A percentile compares a stretch with the other conserved stretches of the same genome.
Evolutionary conservation across 495 filamentous ascomycete genomes (phyloP).

Genomic region (Penicillium angulare): DNA sequence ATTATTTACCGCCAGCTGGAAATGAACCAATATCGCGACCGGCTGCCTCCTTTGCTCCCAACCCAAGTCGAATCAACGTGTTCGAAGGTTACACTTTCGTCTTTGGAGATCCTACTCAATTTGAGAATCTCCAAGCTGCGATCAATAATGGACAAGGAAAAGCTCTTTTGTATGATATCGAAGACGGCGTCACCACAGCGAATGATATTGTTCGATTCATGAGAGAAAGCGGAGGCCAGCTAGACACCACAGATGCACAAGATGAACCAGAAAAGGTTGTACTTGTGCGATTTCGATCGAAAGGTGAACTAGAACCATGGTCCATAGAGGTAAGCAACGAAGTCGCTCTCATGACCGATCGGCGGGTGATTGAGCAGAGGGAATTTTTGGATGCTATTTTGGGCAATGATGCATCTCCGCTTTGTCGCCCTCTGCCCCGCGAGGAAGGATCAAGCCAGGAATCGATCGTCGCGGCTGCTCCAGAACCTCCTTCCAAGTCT

Average conservation of each 20-base stretch:
- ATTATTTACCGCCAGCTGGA: conserved; percentile 71
- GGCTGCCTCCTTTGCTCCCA: conserved; percentile 64
- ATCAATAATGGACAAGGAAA: conserved; percentile 84
- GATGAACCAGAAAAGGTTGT: conserved; percentile 69
- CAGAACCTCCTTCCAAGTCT: neutral
- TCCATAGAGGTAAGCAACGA: conserved; percentile 61
- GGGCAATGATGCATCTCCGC: conserved; percentile 64
- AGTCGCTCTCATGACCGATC: conserved; percentile 68
- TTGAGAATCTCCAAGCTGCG: conserved; percentile 66
- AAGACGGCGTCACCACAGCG: conserved; percentile 64
- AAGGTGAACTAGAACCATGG: conserved; percentile 65
- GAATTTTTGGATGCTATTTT: conserved; percentile 93
- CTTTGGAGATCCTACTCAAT: conserved; percentile 78
- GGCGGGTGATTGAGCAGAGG: conserved; percentile 82
- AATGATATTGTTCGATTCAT: conserved; percentile 78
- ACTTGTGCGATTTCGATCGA: conserved; percentile 71
- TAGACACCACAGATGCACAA: conserved; percentile 61
- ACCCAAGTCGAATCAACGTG: conserved; percentile 61
- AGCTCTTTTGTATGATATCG: conserved; percentile 61
- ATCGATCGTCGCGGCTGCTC: neutral
- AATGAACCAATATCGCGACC: conserved; percentile 69
- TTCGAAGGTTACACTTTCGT: conserved; percentile 89
- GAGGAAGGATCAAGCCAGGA: conserved; percentile 24
- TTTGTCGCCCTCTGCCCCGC: conserved; percentile 62
- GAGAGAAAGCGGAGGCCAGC: conserved; percentile 68